Conservation (phyloP, 2,329 filamentous ascomycete species). For the Botrytis medusae region DNA sequence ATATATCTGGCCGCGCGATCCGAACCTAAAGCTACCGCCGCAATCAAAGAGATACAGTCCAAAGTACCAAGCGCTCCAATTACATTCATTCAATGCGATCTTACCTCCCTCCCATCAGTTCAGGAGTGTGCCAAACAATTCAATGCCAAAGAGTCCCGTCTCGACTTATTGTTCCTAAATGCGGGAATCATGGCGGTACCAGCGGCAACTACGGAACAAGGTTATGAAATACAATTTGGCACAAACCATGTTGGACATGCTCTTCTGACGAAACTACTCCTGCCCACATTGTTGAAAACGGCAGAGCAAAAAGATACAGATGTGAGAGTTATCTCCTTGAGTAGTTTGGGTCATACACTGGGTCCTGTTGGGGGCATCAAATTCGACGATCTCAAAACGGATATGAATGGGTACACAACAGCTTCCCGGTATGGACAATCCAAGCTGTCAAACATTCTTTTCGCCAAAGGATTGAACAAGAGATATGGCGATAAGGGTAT, state of each 20-base stretch:
- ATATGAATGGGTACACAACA: conserved; percentile 16
- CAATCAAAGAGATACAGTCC: conserved; percentile 42
- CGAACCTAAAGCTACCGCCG: conserved; percentile 41
- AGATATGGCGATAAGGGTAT: conserved; percentile 41
- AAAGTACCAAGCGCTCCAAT: conserved; percentile 26
- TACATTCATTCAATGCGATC: conserved; percentile 40
- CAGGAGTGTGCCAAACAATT: conserved; percentile 45
- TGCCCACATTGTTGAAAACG: conserved; percentile 40
- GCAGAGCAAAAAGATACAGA: conserved; percentile 25
- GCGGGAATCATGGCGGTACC: conserved; percentile 47
- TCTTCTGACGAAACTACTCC: conserved; percentile 44
- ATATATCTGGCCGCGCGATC: conserved; percentile 44
- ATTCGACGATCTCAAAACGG: conserved; percentile 32
- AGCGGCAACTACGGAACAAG: conserved; percentile 44
- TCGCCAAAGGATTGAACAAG: conserved; percentile 43
- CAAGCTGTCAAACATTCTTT: conserved; percentile 51
- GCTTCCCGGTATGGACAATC: conserved; percentile 45
- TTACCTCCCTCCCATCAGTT: conserved; percentile 48
- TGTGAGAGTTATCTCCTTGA: conserved; percentile 23
- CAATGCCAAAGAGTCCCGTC: conserved; percentile 38
- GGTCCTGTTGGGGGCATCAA: conserved; percentile 31
- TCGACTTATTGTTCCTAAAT: conserved; percentile 50
- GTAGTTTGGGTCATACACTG: conserved; percentile 16
- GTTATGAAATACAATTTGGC: conserved; percentile 51
- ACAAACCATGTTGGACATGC: conserved; percentile 52